These are phyloP conservation scores for Fusarium keratoplasticum DNA, from an alignment of 2,329 filamentous ascomycete genomes.

Conservation along the genomic window DNA sequence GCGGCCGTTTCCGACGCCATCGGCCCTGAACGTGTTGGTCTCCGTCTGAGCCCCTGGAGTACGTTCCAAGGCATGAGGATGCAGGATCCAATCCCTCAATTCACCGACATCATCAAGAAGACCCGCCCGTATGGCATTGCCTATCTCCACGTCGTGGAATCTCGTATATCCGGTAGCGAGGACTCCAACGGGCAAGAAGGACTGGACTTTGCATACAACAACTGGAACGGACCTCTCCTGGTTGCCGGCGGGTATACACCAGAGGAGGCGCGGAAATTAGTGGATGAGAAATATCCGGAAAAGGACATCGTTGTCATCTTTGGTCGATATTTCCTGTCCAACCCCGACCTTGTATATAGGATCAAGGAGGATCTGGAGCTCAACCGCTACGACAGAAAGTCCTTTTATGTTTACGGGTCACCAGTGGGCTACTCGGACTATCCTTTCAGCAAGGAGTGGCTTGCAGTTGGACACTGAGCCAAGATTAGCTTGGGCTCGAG, in stretches of 20 bases:
- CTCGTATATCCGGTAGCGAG: conserved; percentile 59
- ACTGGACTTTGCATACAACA: conserved; percentile 49
- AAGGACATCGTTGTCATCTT: conserved; percentile 50
- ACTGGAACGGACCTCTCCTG: conserved; percentile 50
- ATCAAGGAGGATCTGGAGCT: conserved; percentile 44
- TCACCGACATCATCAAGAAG: conserved; percentile 65
- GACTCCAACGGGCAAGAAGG: conserved; percentile 52
- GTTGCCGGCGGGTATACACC: conserved; percentile 50
- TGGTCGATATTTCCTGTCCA: conserved; percentile 48
- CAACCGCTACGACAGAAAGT: conserved; percentile 39
- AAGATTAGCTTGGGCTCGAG: no score
- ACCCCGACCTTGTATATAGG: conserved; percentile 43
- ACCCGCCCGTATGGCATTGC: conserved; percentile 65
- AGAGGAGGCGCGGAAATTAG: conserved; percentile 39
- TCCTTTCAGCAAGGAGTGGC: conserved; percentile 38
- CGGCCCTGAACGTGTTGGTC: conserved; percentile 64
- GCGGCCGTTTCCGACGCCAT: conserved; percentile 50
- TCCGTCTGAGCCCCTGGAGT: conserved; percentile 71
- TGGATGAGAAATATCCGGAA: conserved; percentile 46
- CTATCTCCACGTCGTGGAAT: conserved; percentile 72
- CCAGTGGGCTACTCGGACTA: conserved; percentile 46
- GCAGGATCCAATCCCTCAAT: conserved; percentile 72
- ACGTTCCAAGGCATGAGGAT: conserved; percentile 73
- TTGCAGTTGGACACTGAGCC: neutral
- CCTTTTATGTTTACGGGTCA: conserved; percentile 41